Conservation (phyloP, 2,329 filamentous ascomycete species). For the Colletotrichum tamarilloi region DNA sequence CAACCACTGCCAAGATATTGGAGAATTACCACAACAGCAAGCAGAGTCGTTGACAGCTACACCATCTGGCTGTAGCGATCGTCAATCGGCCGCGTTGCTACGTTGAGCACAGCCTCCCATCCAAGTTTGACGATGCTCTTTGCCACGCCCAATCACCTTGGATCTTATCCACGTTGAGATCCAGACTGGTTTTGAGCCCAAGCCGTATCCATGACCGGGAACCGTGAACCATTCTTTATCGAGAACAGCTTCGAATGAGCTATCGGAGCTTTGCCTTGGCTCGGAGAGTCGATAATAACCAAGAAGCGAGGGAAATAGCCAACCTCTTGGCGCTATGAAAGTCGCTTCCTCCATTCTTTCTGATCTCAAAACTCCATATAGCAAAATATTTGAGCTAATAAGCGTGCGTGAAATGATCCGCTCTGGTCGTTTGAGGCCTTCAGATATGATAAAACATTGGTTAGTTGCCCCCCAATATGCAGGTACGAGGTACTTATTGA, state of each 20-base stretch:
- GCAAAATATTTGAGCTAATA: too few relatives aligned
- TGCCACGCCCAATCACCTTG: neutral
- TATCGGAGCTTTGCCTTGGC: neutral
- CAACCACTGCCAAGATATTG: constrained; percentile 14
- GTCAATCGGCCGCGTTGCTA: neutral
- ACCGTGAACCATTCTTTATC: neutral
- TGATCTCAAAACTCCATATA: neutral
- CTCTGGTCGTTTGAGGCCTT: too few relatives aligned
- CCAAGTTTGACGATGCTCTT: neutral
- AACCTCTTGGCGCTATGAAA: neutral
- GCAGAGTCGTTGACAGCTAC: neutral
- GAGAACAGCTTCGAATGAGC: neutral
- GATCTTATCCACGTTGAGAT: neutral
- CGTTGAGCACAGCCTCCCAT: neutral
- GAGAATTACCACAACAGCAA: neutral
- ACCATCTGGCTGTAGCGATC: neutral
- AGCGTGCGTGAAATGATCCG: neutral
- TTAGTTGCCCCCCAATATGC: neutral
- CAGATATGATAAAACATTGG: too few relatives aligned
- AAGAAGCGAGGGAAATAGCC: neutral
- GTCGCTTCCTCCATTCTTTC: neutral
- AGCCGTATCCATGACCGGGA: neutral
- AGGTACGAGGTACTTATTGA: too few relatives aligned
- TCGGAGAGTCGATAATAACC: neutral
- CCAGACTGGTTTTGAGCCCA: neutral